These are phyloP conservation scores for Neurospora sp. DNA, from an alignment of 495 filamentous ascomycete genomes.

Conservation along the genomic window DNA sequence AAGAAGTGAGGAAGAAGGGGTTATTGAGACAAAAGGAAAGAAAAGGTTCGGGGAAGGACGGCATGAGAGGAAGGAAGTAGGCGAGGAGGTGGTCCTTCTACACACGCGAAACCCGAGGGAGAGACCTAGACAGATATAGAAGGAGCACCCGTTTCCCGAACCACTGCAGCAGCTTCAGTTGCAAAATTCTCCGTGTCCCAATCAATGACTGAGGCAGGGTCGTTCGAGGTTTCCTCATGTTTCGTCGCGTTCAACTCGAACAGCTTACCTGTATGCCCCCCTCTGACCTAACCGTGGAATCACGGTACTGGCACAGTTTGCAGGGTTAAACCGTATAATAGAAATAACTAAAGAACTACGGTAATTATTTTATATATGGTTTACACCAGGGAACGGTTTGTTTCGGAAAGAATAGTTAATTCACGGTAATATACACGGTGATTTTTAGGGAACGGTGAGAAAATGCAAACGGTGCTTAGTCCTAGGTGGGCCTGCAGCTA, in stretches of 20 bases:
- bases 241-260: neutral
- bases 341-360: no score
- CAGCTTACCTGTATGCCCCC: no score
- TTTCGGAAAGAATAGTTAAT: no score
- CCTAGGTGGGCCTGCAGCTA: no score
- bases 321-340: no score
- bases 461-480: no score
- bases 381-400: no score
- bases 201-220: neutral
- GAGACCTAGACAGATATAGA: constrained; percentile 19
- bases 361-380: no score
- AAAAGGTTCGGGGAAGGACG: neutral
- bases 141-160: constrained; percentile 5
- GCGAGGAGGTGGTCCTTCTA: neutral
- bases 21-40: neutral
- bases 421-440: no score
- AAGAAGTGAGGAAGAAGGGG: constrained; percentile 5
- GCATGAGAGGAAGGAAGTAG: neutral
- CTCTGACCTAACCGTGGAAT: no score
- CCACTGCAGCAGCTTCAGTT: neutral
- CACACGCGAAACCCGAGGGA: neutral
- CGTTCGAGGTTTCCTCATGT: neutral
- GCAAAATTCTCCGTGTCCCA: constrained; percentile 5
- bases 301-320: no score
- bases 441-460: no score